Percentiles rank a stretch among this genome's conserved stretches.
Evolutionary conservation across 306 rosid species (phyloP).

Genomic region (Albizia julibrissin): DNA sequence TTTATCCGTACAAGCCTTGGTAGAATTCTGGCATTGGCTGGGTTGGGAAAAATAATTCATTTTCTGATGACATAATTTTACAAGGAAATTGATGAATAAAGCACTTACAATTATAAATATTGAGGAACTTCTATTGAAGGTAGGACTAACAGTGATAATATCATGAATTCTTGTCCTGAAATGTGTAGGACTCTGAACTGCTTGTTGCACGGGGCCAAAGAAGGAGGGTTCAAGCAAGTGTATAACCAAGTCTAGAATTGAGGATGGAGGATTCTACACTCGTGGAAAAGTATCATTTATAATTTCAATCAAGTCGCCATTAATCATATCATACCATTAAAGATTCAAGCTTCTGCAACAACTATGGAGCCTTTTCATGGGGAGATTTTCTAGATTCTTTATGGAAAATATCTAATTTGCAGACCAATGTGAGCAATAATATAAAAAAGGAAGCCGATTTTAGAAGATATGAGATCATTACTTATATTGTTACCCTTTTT

Average conservation of each 20-base stretch:
- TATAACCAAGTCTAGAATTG: conserved; percentile 35
- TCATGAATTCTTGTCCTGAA: conserved; percentile 3
- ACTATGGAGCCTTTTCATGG: background rate
- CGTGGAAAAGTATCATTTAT: conserved; percentile 26
- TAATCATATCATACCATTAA: conserved; percentile 2
- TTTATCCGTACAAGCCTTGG: background rate
- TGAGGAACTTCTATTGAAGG: background rate
- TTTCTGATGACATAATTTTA: background rate
- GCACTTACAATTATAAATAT: background rate
- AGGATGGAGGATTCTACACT: conserved; percentile 18
- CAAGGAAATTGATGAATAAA: background rate
- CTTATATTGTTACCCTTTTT: conserved; percentile 1
- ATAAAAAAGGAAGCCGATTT: conserved; percentile 6
- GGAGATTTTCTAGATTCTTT: background rate
- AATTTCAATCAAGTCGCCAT: conserved; percentile 7
- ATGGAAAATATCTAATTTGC: background rate
- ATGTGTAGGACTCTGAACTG: conserved; percentile 66
- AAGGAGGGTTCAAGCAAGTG: conserved; percentile 59
- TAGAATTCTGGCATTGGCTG: background rate
- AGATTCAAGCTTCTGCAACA: conserved; percentile 16
- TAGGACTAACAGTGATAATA: background rate
- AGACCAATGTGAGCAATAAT: conserved; percentile 3
- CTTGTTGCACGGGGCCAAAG: conserved; percentile 57
- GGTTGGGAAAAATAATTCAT: background rate
- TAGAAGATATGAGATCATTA: background rate